phyloP scores from a whole-genome alignment of 305 asterid species.

The Rubia balearica region DNA sequence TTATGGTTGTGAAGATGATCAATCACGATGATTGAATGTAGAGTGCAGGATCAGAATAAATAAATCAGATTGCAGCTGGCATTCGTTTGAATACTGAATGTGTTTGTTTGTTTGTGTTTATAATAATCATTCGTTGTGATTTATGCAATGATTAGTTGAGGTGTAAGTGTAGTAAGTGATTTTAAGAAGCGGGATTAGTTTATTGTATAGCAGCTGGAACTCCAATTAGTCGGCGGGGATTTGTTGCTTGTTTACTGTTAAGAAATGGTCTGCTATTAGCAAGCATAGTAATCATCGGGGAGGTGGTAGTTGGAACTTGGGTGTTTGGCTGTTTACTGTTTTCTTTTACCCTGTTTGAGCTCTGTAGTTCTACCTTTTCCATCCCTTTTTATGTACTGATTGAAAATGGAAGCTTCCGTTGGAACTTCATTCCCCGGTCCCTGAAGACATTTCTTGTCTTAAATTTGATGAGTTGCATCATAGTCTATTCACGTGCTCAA shows the following conservation, averaged over 20 bases:
- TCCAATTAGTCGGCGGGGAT: not conserved
- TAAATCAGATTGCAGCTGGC: too few species aligned
- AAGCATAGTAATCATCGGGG: not conserved
- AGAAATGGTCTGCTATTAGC: constrained; percentile 1
- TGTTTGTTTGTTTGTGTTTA: not conserved
- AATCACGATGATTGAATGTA: too few species aligned
- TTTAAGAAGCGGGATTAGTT: not conserved
- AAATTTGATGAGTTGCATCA: not conserved
- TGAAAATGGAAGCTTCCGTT: not conserved
- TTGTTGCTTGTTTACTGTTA: not conserved
- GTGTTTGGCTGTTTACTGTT: not conserved
- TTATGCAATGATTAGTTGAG: too few species aligned
- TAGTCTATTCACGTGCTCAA: not conserved
- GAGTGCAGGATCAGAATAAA: too few species aligned
- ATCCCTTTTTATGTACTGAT: not conserved
- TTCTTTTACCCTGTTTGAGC: not conserved
- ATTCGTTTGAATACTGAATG: not conserved
- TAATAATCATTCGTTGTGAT: not conserved
- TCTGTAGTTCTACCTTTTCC: too few species aligned
- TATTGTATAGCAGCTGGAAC: not conserved
- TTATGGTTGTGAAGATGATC: too few species aligned
- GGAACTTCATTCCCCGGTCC: not conserved
- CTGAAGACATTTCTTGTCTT: not conserved
- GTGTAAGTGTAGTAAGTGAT: not conserved
- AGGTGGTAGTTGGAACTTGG: too few species aligned